Percentiles rank a stretch among this genome's conserved stretches.
Evolutionary conservation across 129 eudicot species (phyloP).

Genomic region (Chrysanthemum lavandulifolium): DNA sequence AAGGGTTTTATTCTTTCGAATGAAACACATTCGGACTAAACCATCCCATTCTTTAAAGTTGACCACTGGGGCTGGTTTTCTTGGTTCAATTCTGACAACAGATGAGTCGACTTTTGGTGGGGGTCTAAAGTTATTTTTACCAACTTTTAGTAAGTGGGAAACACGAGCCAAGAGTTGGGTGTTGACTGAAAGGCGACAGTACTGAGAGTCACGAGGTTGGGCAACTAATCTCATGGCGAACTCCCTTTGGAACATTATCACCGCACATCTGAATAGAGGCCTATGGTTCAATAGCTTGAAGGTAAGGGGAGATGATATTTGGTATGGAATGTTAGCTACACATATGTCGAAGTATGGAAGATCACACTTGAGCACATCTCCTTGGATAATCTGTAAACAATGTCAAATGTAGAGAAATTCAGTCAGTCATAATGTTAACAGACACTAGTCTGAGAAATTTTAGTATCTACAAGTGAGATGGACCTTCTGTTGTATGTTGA

Average conservation of each 20-base stretch:
- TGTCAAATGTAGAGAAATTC: conserved; percentile 3
- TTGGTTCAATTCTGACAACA: conserved; percentile 92
- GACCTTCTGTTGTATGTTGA: not conserved
- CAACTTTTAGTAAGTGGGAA: conserved; percentile 82
- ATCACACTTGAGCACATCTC: conserved; percentile 85
- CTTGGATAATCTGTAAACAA: conserved; percentile 68
- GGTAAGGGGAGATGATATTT: conserved; percentile 91
- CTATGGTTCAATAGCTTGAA: conserved; percentile 69
- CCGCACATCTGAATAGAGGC: conserved; percentile 82
- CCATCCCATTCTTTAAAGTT: conserved; percentile 96
- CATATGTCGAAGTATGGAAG: conserved; percentile 95
- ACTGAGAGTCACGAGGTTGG: conserved; percentile 80
- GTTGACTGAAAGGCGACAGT: conserved; percentile 93
- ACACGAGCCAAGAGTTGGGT: conserved; percentile 83
- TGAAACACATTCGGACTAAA: conserved; percentile 75
- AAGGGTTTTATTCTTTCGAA: conserved; percentile 81
- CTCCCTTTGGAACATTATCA: conserved; percentile 91
- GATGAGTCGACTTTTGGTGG: conserved; percentile 97
- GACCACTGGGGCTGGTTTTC: conserved; percentile 66
- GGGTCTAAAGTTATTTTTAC: conserved; percentile 90
- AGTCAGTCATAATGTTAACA: not conserved
- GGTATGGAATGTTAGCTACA: conserved; percentile 94
- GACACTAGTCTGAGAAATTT: not conserved
- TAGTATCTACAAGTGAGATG: too few relatives aligned
- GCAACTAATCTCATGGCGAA: conserved; percentile 97